phyloP scores from a whole-genome alignment of 1,284 basidiomycete species.

The Rhodotorula mucilaginosa region DNA sequence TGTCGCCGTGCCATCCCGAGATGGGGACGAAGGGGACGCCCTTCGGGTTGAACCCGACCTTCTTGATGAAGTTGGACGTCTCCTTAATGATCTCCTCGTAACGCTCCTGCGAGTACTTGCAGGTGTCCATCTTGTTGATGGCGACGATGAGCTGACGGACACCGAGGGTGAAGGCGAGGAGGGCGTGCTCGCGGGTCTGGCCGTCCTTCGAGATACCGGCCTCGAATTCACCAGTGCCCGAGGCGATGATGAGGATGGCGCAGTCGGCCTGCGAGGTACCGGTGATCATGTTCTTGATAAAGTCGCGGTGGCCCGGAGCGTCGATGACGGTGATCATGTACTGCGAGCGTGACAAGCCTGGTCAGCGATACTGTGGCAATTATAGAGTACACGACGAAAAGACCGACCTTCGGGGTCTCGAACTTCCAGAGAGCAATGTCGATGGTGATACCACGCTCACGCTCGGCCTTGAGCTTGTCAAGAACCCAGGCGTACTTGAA shows the following conservation, averaged over 20 bases:
- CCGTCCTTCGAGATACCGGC: slow-evolving; percentile 99
- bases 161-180: slow-evolving; percentile 99
- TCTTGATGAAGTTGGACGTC: slow-evolving; percentile 99
- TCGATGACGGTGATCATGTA: slow-evolving; percentile 76
- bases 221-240: slow-evolving; percentile 99
- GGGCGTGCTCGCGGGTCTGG: slow-evolving; percentile 99
- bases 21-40: slow-evolving; percentile 97
- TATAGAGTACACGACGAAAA: slow-evolving; percentile 58
- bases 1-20: slow-evolving; percentile 99
- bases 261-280: slow-evolving; percentile 98
- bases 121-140: slow-evolving; percentile 99
- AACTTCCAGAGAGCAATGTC: slow-evolving; percentile 99
- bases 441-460: slow-evolving; percentile 99
- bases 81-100: slow-evolving; percentile 99
- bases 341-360: slow-evolving; percentile 47
- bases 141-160: slow-evolving; percentile 99
- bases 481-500: slow-evolving; percentile 87
- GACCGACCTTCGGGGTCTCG: slow-evolving; percentile 79
- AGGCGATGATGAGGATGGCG: slow-evolving; percentile 98
- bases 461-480: slow-evolving; percentile 99
- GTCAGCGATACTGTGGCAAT: slow-evolving; percentile 22
- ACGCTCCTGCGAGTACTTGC: slow-evolving; percentile 90
- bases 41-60: slow-evolving; percentile 99
- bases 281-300: slow-evolving; percentile 99
- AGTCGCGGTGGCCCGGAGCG: slow-evolving; percentile 99